A percentile compares a stretch with the other conserved stretches of the same genome.
Conservation (phyloP, 352 stramenopile genomes). For the Pilasporangium apinafurcum region DNA sequence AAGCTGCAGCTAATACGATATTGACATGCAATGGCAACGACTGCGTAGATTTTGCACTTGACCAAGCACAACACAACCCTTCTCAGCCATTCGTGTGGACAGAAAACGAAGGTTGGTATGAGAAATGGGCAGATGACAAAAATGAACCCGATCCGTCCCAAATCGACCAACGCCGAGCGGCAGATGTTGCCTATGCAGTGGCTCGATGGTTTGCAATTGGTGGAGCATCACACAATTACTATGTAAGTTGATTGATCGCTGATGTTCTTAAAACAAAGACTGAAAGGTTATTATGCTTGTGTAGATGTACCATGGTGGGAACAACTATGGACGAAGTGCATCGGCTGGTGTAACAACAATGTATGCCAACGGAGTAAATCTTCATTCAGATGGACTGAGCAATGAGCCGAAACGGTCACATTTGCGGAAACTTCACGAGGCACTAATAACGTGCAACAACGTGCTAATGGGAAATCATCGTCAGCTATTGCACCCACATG, state of each 20-base stretch:
- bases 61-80: conserved; percentile 29
- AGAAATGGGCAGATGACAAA: conserved; percentile 43
- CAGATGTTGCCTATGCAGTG: conserved; percentile 53
- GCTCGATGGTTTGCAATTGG: conserved; percentile 65
- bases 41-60: conserved; percentile 51
- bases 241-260: conserved; percentile 29
- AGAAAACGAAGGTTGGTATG: conserved; percentile 70
- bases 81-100: conserved; percentile 65
- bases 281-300: not conserved
- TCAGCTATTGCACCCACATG: conserved; percentile 35
- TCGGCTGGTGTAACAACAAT: conserved; percentile 63
- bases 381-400: conserved; percentile 57
- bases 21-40: conserved; percentile 61
- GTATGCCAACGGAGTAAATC: conserved; percentile 64
- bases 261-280: not conserved
- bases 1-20: conserved; percentile 59
- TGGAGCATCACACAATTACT: conserved; percentile 63
- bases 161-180: conserved; percentile 36
- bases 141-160: conserved; percentile 12
- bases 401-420: conserved; percentile 70
- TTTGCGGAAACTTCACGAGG: conserved; percentile 49
- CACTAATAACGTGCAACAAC: conserved; percentile 50
- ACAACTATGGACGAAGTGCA: conserved; percentile 61
- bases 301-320: conserved; percentile 74
- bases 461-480: conserved; percentile 37